Conservation (phyloP, 1,284 basidiomycete genomes). For the Coniferiporia sulphurascens region DNA sequence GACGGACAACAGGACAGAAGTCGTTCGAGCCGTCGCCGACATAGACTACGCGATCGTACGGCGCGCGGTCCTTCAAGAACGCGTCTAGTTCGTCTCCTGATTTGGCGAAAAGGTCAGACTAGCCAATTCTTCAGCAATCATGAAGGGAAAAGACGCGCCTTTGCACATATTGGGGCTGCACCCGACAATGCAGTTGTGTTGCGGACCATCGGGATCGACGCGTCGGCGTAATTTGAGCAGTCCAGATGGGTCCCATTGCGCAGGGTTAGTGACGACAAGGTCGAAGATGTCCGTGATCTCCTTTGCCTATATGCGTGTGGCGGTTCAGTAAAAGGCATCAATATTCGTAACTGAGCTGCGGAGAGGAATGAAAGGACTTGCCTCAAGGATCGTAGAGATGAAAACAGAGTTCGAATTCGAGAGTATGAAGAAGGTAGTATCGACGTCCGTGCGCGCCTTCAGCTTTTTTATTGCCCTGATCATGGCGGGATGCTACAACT, state of each 20-base stretch:
- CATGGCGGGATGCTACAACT: constrained; percentile 89
- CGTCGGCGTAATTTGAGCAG: constrained; percentile 76
- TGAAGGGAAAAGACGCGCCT: constrained; percentile 40
- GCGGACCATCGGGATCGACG: constrained; percentile 69
- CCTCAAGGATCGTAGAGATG: constrained; percentile 86
- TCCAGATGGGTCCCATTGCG: constrained; percentile 72
- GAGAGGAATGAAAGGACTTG: constrained; percentile 26
- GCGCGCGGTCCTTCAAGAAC: constrained; percentile 69
- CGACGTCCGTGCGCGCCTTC: constrained; percentile 53
- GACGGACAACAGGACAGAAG: constrained; percentile 85
- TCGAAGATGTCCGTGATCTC: constrained; percentile 72
- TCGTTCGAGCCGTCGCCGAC: constrained; percentile 96
- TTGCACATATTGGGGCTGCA: constrained; percentile 99
- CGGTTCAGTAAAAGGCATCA: neutral
- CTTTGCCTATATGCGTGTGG: constrained; percentile 50
- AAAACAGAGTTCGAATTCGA: constrained; percentile 94
- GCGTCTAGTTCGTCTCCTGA: constrained; percentile 84
- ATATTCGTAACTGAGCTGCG: neutral
- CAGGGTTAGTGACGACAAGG: constrained; percentile 91
- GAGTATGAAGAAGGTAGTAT: constrained; percentile 85
- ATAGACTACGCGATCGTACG: constrained; percentile 83
- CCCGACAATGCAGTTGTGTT: constrained; percentile 84
- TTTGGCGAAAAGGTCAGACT: constrained; percentile 2
- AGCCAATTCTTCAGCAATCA: neutral
- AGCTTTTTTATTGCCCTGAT: constrained; percentile 77